phyloP scores from a whole-genome alignment of 352 stramenopile species.

The Phytophthora niederhauseri region DNA sequence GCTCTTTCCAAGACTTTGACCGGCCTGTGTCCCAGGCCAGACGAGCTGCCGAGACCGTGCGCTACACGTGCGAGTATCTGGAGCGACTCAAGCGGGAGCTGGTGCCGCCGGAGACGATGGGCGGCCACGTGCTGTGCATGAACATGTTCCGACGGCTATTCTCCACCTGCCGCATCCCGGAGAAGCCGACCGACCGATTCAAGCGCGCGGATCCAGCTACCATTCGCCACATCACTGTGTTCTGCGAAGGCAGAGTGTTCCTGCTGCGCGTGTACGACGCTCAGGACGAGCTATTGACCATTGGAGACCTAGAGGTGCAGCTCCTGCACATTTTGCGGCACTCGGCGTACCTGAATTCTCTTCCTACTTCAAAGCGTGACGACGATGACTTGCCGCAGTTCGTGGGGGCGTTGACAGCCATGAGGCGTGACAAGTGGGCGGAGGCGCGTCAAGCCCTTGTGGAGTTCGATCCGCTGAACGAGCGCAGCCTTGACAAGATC shows the following conservation, averaged over 20 bases:
- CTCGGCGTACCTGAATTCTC: constrained; percentile 44
- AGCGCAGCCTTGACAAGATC: constrained; percentile 80
- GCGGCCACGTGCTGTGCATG: constrained; percentile 89
- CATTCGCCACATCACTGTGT: constrained; percentile 54
- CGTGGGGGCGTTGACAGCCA: constrained; percentile 90
- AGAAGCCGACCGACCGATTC: constrained; percentile 50
- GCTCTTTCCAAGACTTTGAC: constrained; percentile 92
- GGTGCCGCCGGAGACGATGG: constrained; percentile 89
- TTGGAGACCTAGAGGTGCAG: constrained; percentile 69
- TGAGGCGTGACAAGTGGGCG: constrained; percentile 91
- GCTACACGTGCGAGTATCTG: constrained; percentile 87
- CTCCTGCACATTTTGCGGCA: constrained; percentile 59
- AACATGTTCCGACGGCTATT: constrained; percentile 90
- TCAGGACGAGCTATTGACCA: constrained; percentile 52
- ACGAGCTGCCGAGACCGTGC: constrained; percentile 63
- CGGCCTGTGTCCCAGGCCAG: constrained; percentile 60
- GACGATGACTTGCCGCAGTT: constrained; percentile 38
- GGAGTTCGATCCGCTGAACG: constrained; percentile 45
- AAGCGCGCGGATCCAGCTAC: constrained; percentile 41
- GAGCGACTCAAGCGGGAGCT: constrained; percentile 84
- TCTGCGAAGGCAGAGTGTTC: constrained; percentile 63
- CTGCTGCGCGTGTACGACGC: constrained; percentile 55
- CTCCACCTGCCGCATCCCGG: constrained; percentile 91
- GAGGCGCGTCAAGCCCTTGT: constrained; percentile 73
- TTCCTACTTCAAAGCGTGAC: constrained; percentile 29